phyloP scores from a whole-genome alignment of 2,329 filamentous ascomycete genomes.

The Emericellopsis cladophorae region DNA sequence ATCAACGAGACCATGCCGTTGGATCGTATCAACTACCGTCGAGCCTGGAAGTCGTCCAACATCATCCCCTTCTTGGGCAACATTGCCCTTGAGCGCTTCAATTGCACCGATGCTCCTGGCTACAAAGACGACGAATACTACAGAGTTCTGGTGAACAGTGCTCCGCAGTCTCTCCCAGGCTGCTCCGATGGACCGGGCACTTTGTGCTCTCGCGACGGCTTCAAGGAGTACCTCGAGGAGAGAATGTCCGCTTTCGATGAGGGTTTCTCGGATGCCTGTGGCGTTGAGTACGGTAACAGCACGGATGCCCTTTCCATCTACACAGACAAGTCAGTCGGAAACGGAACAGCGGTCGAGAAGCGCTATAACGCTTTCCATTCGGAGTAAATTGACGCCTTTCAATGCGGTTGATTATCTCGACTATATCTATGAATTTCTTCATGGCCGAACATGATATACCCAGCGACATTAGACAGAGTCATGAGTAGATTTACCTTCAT shows the following conservation, averaged over 20 bases:
- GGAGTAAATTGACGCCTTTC: too few relatives aligned
- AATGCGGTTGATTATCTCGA: too few relatives aligned
- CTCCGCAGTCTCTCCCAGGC: constrained; percentile 25
- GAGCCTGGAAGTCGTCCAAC: constrained; percentile 50
- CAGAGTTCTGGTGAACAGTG: constrained; percentile 29
- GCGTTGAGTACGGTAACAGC: constrained; percentile 18
- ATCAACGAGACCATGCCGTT: constrained; percentile 54
- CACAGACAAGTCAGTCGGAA: too few relatives aligned
- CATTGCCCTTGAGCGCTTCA: constrained; percentile 51
- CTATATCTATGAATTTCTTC: too few relatives aligned
- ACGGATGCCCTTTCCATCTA: constrained; percentile 22
- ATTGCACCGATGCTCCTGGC: constrained; percentile 44
- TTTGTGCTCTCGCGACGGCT: constrained; percentile 25
- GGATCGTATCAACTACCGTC: constrained; percentile 46
- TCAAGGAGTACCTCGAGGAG: constrained; percentile 23
- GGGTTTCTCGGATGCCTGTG: constrained; percentile 26
- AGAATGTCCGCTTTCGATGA: constrained; percentile 20
- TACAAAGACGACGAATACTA: constrained; percentile 38
- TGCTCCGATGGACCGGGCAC: constrained; percentile 30
- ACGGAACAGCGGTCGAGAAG: too few relatives aligned
- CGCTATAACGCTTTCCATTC: too few relatives aligned
- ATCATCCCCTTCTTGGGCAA: constrained; percentile 55
- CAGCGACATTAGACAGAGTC: too few relatives aligned
- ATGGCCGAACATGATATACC: too few relatives aligned
- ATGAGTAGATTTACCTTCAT: too few relatives aligned